These are phyloP conservation scores for Ananas comosus DNA, from an alignment of 176 grass and related monocot genomes.

Conservation along the genomic window DNA sequence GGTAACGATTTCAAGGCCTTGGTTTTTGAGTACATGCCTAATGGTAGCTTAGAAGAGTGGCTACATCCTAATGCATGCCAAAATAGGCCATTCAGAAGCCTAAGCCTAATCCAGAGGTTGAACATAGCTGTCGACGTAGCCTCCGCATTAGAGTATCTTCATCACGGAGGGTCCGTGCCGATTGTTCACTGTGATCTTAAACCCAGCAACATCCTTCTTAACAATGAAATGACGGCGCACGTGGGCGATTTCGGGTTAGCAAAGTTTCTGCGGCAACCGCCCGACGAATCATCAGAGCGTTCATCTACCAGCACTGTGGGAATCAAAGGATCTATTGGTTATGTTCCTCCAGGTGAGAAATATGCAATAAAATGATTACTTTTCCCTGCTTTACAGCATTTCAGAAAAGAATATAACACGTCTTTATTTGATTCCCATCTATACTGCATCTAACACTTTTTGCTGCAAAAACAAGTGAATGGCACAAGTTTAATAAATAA, in stretches of 20 bases:
- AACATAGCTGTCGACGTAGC: slow-evolving; percentile 39
- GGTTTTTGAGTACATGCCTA: slow-evolving; percentile 34
- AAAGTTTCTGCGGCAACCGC: slow-evolving; percentile 11
- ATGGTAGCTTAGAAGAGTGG: slow-evolving; percentile 12
- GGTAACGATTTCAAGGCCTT: slow-evolving; percentile 23
- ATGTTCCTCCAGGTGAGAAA: slow-evolving; percentile 43
- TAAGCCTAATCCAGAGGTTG: slow-evolving; percentile 29
- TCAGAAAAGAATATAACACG: background rate
- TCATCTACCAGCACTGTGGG: slow-evolving; percentile 13
- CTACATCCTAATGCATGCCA: background rate
- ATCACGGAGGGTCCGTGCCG: slow-evolving; percentile 22
- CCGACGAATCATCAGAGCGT: background rate
- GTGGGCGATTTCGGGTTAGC: slow-evolving; percentile 51
- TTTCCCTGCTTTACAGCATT: background rate
- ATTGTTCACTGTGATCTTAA: slow-evolving; percentile 37
- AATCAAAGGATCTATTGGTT: slow-evolving; percentile 45
- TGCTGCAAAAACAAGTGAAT: no score
- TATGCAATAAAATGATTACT: background rate
- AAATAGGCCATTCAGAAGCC: background rate
- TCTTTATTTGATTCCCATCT: no score
- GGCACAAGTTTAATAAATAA: no score
- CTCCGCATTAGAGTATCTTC: slow-evolving; percentile 45
- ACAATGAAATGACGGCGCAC: slow-evolving; percentile 42
- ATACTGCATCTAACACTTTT: no score
- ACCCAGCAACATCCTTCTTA: slow-evolving; percentile 30